Evolutionary conservation across 371 early-diverging fungal species (phyloP).

Genomic region (Capillidium rhysosporum): DNA sequence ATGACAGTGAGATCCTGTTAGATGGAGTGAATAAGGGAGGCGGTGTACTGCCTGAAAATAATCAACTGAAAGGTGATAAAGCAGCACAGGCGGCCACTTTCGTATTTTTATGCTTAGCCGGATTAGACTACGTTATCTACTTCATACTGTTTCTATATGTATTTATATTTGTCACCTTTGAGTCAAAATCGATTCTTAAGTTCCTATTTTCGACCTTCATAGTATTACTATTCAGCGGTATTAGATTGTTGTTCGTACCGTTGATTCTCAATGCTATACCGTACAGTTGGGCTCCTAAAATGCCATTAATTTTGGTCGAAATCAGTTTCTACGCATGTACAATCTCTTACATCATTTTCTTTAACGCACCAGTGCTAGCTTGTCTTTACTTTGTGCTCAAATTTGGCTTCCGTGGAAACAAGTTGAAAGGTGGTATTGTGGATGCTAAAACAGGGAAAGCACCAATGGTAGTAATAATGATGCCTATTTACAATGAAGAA

Average conservation of each 20-base stretch:
- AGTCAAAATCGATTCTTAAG: background rate
- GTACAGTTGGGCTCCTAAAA: constrained; percentile 1
- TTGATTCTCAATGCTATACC: constrained; percentile 4
- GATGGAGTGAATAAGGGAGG: too few species aligned
- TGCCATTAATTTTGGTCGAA: background rate
- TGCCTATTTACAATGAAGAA: constrained; percentile 6
- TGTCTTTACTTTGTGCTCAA: constrained; percentile 5
- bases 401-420: constrained; percentile 1
- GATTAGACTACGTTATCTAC: constrained; percentile 1
- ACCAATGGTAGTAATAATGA: constrained; percentile 6
- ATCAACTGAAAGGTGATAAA: background rate
- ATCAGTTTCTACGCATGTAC: constrained; percentile 5
- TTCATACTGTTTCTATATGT: background rate
- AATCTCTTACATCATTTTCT: constrained; percentile 6
- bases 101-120: background rate
- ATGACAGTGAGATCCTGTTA: too few species aligned
- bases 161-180: background rate
- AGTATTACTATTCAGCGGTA: constrained; percentile 1
- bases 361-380: constrained; percentile 1
- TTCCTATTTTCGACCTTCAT: background rate
- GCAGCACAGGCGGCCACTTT: constrained; percentile 1
- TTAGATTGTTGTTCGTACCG: constrained; percentile 1
- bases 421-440: constrained; percentile 1
- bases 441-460: background rate
- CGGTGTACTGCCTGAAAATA: background rate